phyloP scores from a whole-genome alignment of 1,139 yeast species.

The Geotrichum europaeum region DNA sequence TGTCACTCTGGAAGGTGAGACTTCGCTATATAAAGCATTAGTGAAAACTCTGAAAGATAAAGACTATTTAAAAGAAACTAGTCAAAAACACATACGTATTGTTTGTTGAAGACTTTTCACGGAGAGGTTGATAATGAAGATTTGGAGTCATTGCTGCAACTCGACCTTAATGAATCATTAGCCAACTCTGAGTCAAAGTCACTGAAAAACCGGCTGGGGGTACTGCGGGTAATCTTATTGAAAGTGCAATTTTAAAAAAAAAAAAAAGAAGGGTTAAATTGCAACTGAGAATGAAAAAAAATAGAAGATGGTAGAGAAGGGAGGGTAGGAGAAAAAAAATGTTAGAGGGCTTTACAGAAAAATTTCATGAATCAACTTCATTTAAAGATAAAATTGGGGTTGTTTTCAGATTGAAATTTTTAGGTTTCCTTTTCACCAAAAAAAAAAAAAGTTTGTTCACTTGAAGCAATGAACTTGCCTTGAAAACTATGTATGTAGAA shows the following conservation, averaged over 20 bases:
- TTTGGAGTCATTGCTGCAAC: neutral
- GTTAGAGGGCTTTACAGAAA: neutral
- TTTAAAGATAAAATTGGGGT: neutral
- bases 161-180: neutral
- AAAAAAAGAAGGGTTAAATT: neutral
- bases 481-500: too few relatives aligned
- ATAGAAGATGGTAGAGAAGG: neutral
- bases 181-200: neutral
- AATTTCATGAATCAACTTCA: neutral
- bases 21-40: neutral
- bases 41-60: neutral
- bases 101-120: neutral
- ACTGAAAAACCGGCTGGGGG: neutral
- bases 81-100: neutral
- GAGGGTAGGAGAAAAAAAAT: neutral
- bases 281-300: neutral
- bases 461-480: too few relatives aligned
- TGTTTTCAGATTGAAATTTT: neutral
- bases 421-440: neutral
- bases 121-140: neutral
- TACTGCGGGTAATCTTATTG: neutral
- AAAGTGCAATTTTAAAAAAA: neutral
- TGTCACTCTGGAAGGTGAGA: neutral
- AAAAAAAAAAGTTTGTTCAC: too few relatives aligned
- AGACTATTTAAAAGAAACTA: neutral